A percentile compares a stretch with the other conserved stretches of the same genome.
Evolutionary conservation across 1,139 yeast species (phyloP).

Genomic region (Candida sanyaensis): DNA sequence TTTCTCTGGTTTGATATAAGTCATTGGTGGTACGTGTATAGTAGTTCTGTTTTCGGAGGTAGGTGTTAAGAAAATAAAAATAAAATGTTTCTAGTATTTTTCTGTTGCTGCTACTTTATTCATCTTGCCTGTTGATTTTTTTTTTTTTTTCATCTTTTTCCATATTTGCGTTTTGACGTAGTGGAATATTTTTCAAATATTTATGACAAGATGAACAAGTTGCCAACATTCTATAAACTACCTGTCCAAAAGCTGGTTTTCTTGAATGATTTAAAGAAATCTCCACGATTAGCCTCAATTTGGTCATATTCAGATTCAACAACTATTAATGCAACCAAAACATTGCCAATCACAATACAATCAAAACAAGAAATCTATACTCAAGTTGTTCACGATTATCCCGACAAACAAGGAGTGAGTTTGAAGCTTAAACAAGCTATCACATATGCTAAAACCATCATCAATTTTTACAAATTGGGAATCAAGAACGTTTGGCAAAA

Average conservation of each 20-base stretch:
- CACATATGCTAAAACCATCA: conserved; percentile 41
- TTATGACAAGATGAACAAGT: neutral
- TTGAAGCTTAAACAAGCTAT: conserved; percentile 37
- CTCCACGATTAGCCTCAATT: conserved; percentile 19
- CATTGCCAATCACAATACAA: conserved; percentile 40
- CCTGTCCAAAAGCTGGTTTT: conserved; percentile 20
- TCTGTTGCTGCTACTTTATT: no score
- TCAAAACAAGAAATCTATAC: conserved; percentile 30
- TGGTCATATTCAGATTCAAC: conserved; percentile 14
- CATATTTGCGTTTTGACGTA: neutral
- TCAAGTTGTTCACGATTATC: conserved; percentile 26
- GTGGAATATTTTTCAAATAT: neutral
- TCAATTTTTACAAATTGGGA: conserved; percentile 54
- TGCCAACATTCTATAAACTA: conserved; percentile 14
- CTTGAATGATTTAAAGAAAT: conserved; percentile 14
- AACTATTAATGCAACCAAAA: conserved; percentile 32
- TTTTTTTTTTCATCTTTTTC: neutral
- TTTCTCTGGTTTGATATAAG: conserved; percentile 39
- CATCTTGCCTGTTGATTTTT: neutral
- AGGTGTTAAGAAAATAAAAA: neutral
- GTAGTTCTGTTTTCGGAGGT: neutral
- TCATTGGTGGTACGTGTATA: conserved; percentile 1
- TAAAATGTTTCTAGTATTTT: no score
- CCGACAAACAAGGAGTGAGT: conserved; percentile 17
- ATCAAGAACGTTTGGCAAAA: conserved; percentile 51